Base-by-base conservation (phyloP, 2,329 filamentous ascomycete genomes). In the Emergomyces orientalis region DNA sequence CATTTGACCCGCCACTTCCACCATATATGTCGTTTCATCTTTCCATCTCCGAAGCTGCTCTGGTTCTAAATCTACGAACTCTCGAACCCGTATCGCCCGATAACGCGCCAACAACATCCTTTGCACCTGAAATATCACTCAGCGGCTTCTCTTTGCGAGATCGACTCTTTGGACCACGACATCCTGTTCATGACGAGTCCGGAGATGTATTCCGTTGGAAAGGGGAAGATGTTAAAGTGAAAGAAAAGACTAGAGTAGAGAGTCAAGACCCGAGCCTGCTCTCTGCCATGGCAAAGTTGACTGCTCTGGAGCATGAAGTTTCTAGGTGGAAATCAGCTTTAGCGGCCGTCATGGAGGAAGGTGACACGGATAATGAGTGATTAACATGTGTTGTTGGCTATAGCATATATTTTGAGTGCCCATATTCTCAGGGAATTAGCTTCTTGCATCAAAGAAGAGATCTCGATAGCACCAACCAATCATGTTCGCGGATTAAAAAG, bases 231-330 rank as follows among this genome's bases (percentile, higher is more conserved):
- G 91, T 97, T 2, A 88, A 86, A 66, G 93, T 97, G 55, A 86
- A 88, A 68, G 93, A 97, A 74, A 97, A 97, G 78, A 84, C 96
- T 4, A 83, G 89, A 49, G 88, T 97, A 1, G 92, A 96, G 75
- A 93, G 86, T 70, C 90, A 91, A 62, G 92, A 97, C 74, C 93
- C 93, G 0, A 92, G 86, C 69, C 73, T 97, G 67, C 86, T 97
- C 73, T 88, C 89, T 43, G 81, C 94, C 41, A 88, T 90, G 73
- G 88, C 91, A 5, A 97, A 97, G 76, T 79, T 97, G 68, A 85
- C 83, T 37, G 91, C 89, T 4, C 77, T 97, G 63, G 87, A 88
- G 66, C 85, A 91, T 69, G 87, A 87, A 65, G 81, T 96, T 25
- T 80, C 81, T 63, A 79, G 89, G 65, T 87, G 88, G 66, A 82